Base-by-base conservation (phyloP, 495 filamentous ascomycete species). In the Lophiotrema nucula region DNA sequence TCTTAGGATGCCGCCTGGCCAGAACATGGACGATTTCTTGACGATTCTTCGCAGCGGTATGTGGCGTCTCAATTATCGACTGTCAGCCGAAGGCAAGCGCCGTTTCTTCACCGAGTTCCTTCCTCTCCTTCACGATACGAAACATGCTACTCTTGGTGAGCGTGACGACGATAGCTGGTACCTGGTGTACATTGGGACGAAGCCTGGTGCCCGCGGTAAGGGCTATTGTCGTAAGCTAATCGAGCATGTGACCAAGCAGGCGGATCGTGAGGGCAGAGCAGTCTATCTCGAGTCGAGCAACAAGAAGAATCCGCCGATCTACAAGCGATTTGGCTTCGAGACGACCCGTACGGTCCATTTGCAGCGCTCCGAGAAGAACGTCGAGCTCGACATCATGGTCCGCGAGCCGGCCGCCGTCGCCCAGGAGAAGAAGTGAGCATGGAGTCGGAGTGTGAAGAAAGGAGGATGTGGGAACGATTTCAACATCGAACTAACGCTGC, bases 211-310 rank as follows among this genome's bases (percentile, higher is more conserved):
- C 13, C 78, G 82, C 52, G 83, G 87, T 25, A 80, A 84, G 46
- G 88, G 88, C 25, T 88, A 87, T 66, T 86, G 80, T 21, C 81
- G 75, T 63, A 81, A 80, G 72, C 73, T 90, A 59, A 78, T 92
- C 59, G 77, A 84, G 73, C 73, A 86, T 59, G 80, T 85, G 67
- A 83, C 84, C 21, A 63, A 41, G 54, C 52, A 87, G 84, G 84
- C 86, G 37, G 88, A 91, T 68, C 62, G 62, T 1, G 82, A 88
- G 61, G 77, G 79, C 46, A 75, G 79, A 15, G 74, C 80, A 25
- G 81, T 81, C 58, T 92, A 92, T 71, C 81, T 92, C 56, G 88
- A 92, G 75, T 86, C 83, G 47, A 89, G 83, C 69, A 81, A 87
- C 65, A 64, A 62, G 50, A 73, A 71, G 50, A 92, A 92, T 64